phyloP scores from a whole-genome alignment of 2,329 filamentous ascomycete genomes.

The Parafenestella ontariensis region DNA sequence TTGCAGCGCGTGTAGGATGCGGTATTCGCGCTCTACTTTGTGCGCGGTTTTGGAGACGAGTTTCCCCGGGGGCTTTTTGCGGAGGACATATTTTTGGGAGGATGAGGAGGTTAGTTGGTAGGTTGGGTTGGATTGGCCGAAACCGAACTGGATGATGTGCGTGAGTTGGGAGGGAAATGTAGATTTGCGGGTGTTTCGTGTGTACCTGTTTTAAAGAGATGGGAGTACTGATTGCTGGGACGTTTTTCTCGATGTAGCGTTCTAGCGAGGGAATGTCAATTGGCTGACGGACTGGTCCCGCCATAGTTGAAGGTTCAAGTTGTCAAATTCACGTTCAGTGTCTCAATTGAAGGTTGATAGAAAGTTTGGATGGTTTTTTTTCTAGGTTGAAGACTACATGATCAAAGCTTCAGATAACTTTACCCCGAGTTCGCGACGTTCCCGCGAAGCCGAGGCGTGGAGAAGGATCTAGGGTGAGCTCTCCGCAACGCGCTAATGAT shows the following conservation, averaged over 20 bases:
- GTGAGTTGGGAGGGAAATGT: neutral
- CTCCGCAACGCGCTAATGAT: slow-evolving; percentile 4
- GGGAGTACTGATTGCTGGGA: slow-evolving; percentile 81
- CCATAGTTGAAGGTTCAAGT: too few species aligned
- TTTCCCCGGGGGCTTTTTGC: slow-evolving; percentile 93
- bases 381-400: neutral
- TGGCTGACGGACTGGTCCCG: slow-evolving; percentile 84
- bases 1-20: slow-evolving; percentile 82
- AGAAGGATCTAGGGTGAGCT: neutral
- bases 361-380: neutral
- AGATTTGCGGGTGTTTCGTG: neutral
- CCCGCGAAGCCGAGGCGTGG: slow-evolving; percentile 6
- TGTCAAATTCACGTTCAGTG: too few species aligned
- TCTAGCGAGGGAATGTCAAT: slow-evolving; percentile 83
- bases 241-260: slow-evolving; percentile 75
- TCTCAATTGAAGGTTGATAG: neutral
- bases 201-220: slow-evolving; percentile 85
- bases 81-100: slow-evolving; percentile 80
- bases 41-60: slow-evolving; percentile 79
- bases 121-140: slow-evolving; percentile 95
- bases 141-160: slow-evolving; percentile 74
- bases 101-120: slow-evolving; percentile 82
- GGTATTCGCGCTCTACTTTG: slow-evolving; percentile 92
- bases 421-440: neutral
- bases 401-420: neutral